phyloP scores from a whole-genome alignment of 305 asterid genomes.

The Withania somnifera region DNA sequence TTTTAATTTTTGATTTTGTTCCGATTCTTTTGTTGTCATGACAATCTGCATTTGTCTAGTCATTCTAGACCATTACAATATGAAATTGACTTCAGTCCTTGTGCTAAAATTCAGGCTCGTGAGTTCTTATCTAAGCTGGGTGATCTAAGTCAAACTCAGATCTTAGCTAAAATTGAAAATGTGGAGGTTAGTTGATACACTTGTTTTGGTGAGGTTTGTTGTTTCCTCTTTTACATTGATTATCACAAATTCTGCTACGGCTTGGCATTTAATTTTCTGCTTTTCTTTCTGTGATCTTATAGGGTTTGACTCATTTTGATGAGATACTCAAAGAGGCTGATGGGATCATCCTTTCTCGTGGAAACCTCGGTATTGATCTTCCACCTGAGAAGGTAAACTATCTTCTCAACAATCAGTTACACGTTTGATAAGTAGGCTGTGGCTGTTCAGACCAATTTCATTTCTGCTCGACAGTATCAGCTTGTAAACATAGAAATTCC shows the following conservation, averaged over 20 bases:
- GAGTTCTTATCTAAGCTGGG: slow-evolving; percentile 68
- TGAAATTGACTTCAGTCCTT: background rate
- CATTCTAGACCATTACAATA: background rate
- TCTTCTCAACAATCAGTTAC: background rate
- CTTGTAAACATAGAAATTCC: background rate
- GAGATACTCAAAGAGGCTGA: slow-evolving; percentile 84
- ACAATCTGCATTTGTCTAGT: background rate
- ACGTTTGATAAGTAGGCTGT: background rate
- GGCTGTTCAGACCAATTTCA: background rate
- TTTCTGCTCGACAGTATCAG: background rate
- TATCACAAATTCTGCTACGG: background rate
- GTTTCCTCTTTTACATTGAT: background rate
- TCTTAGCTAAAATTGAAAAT: slow-evolving; percentile 88
- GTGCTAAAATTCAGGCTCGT: slow-evolving; percentile 57
- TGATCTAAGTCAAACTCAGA: slow-evolving; percentile 81
- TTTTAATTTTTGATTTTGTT: background rate
- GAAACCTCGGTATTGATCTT: slow-evolving; percentile 78
- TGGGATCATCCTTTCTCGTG: slow-evolving; percentile 79
- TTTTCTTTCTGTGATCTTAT: slow-evolving; percentile 9
- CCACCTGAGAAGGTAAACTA: slow-evolving; percentile 68
- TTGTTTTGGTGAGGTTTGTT: background rate
- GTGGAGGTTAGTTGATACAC: slow-evolving; percentile 53
- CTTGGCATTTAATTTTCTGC: background rate
- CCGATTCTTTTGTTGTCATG: background rate
- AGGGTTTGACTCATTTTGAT: slow-evolving; percentile 78